A percentile compares a stretch with the other conserved stretches of the same genome.
Evolutionary conservation across 768 basidiomycete species (phyloP).

Genomic region (Mycena floridula): DNA sequence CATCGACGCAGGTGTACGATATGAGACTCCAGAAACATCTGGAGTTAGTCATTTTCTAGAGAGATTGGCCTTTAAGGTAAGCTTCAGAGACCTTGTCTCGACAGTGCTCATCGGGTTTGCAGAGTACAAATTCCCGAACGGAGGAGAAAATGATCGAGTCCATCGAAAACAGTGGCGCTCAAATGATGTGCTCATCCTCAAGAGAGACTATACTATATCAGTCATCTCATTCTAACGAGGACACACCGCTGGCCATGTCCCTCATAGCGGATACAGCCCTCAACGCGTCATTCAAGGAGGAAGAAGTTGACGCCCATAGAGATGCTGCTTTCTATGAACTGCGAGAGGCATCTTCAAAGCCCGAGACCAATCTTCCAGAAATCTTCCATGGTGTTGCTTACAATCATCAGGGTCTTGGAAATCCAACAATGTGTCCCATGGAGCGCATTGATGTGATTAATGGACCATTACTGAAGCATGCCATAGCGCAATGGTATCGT

Average conservation of each 20-base stretch:
- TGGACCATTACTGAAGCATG: slow-evolving; percentile 50
- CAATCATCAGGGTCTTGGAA: slow-evolving; percentile 73
- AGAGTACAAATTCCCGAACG: slow-evolving; percentile 73
- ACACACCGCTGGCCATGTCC: slow-evolving; percentile 75
- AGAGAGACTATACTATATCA: slow-evolving; percentile 98
- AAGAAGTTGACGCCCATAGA: slow-evolving; percentile 79
- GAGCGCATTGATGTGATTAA: slow-evolving; percentile 71
- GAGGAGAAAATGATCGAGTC: slow-evolving; percentile 74
- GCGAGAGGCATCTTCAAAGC: slow-evolving; percentile 80
- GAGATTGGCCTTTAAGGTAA: slow-evolving; percentile 94
- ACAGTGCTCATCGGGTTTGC: too few species aligned
- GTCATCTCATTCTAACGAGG: slow-evolving; percentile 85
- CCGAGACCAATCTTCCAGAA: slow-evolving; percentile 92
- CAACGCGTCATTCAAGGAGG: slow-evolving; percentile 64
- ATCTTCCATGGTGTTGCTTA: slow-evolving; percentile 86
- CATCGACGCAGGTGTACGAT: slow-evolving; percentile 89
- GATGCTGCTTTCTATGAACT: slow-evolving; percentile 90
- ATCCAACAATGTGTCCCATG: slow-evolving; percentile 82
- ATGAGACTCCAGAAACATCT: slow-evolving; percentile 65
- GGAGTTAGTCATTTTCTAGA: slow-evolving; percentile 93
- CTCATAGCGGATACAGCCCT: slow-evolving; percentile 89
- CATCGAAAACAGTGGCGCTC: slow-evolving; percentile 82
- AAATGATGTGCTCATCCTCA: slow-evolving; percentile 86
- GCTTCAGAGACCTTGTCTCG: too few species aligned
- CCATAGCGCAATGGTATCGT: slow-evolving; percentile 77